A percentile compares a stretch with the other conserved stretches of the same genome.
Conservation (phyloP, 225 moss, liverwort and hornwort genomes). For the Polytrichum commune region DNA sequence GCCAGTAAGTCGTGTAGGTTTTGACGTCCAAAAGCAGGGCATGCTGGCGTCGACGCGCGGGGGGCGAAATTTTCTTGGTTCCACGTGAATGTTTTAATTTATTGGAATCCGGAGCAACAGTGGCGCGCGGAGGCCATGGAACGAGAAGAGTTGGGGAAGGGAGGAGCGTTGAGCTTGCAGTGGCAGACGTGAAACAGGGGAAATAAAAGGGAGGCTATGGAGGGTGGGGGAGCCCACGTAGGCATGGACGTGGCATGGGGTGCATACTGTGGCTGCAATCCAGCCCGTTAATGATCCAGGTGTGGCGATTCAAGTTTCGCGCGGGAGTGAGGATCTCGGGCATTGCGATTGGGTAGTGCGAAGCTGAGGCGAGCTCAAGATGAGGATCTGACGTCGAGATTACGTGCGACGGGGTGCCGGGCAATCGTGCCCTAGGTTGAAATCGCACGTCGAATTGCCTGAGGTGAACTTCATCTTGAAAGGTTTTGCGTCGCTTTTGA, state of each 20-base stretch:
- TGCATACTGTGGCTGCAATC: background rate
- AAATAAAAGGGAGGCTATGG: background rate
- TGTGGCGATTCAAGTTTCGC: background rate
- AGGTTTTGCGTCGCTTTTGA: slow-evolving; percentile 19
- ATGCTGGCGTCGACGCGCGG: background rate
- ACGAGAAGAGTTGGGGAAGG: no score
- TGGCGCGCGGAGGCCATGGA: background rate
- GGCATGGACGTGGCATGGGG: background rate
- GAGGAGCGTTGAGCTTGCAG: slow-evolving; percentile 7
- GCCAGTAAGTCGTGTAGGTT: slow-evolving; percentile 1
- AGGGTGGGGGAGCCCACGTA: background rate
- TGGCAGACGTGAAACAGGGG: slow-evolving; percentile 9
- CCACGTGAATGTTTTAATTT: background rate
- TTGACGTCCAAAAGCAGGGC: background rate
- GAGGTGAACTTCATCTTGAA: background rate
- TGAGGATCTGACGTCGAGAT: slow-evolving; percentile 3
- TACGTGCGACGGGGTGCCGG: slow-evolving; percentile 9
- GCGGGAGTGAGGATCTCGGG: background rate
- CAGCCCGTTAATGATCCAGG: background rate
- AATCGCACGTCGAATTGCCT: slow-evolving; percentile 30
- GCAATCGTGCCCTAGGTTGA: slow-evolving; percentile 22
- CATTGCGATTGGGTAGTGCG: background rate
- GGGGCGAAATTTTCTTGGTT: background rate
- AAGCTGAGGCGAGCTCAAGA: slow-evolving; percentile 4
- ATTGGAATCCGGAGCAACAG: background rate